phyloP scores from a whole-genome alignment of 1,284 basidiomycete genomes.

The Irpex rosettiformis region DNA sequence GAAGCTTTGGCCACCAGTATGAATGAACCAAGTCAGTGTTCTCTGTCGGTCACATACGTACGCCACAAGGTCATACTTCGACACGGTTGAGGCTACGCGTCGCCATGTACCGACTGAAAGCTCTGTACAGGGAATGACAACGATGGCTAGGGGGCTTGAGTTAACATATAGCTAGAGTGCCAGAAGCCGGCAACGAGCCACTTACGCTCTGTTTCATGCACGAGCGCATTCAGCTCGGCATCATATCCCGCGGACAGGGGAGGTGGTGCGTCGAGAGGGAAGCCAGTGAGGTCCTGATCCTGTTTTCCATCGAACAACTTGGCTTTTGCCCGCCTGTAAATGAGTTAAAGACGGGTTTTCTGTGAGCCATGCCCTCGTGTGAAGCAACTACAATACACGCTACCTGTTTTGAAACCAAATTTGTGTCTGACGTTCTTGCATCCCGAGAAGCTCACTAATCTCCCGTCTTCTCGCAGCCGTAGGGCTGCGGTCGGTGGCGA shows the following conservation, averaged over 20 bases:
- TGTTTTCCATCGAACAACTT: conserved; percentile 63
- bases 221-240: conserved; percentile 53
- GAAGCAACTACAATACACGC: neutral
- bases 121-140: conserved; percentile 71
- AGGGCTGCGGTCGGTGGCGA: conserved; percentile 64
- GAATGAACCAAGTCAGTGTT: conserved; percentile 70
- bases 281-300: conserved; percentile 33
- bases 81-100: conserved; percentile 54
- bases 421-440: conserved; percentile 82
- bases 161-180: neutral
- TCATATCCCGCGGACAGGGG: conserved; percentile 51
- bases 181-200: conserved; percentile 9
- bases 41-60: conserved; percentile 70
- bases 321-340: conserved; percentile 69
- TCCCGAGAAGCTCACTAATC: conserved; percentile 71
- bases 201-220: conserved; percentile 75
- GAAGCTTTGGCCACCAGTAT: conserved; percentile 67
- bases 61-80: conserved; percentile 65
- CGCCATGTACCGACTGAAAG: conserved; percentile 75
- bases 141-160: conserved; percentile 48
- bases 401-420: conserved; percentile 87
- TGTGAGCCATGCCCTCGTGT: neutral
- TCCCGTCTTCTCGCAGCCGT: conserved; percentile 67
- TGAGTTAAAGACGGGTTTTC: neutral
- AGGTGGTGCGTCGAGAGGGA: conserved; percentile 49